Conservation (phyloP, 805 yeast genomes). For the Candida verbasci region DNA sequence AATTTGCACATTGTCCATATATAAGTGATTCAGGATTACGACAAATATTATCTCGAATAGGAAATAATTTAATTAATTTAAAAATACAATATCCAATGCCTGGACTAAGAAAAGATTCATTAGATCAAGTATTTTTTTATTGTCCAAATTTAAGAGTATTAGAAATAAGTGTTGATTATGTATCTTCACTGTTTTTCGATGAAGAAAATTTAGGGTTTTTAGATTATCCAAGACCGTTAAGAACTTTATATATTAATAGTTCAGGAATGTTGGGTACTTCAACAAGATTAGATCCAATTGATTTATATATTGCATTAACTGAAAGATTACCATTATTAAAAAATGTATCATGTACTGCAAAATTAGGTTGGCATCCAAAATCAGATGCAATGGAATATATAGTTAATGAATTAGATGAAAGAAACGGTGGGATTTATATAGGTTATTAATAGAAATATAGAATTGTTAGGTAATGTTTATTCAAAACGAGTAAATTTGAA, state of each 20-base stretch:
- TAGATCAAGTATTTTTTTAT: conserved; percentile 67
- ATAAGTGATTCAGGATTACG: conserved; percentile 63
- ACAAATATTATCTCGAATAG: conserved; percentile 57
- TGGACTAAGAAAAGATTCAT: conserved; percentile 57
- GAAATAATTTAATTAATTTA: conserved; percentile 57
- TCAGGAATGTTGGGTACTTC: conserved; percentile 86
- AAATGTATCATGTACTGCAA: conserved; percentile 63
- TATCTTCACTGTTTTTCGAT: conserved; percentile 42
- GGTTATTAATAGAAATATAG: conserved; percentile 21
- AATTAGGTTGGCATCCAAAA: conserved; percentile 79
- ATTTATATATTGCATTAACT: conserved; percentile 75
- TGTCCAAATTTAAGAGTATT: conserved; percentile 70
- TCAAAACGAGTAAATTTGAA: too few species aligned
- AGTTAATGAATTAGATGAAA: conserved; percentile 65
- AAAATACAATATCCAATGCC: conserved; percentile 89
- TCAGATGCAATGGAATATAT: conserved; percentile 42
- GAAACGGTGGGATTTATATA: conserved; percentile 71
- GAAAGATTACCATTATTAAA: conserved; percentile 72
- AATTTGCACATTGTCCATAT: conserved; percentile 84
- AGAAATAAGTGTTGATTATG: conserved; percentile 76
- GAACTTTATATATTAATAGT: conserved; percentile 66
- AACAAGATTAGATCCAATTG: conserved; percentile 81
- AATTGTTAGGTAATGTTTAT: too few species aligned
- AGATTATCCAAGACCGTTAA: conserved; percentile 43
- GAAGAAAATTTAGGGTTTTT: conserved; percentile 24